Base-by-base conservation (phyloP, 208 protist species). In the Polymyxa betae region DNA sequence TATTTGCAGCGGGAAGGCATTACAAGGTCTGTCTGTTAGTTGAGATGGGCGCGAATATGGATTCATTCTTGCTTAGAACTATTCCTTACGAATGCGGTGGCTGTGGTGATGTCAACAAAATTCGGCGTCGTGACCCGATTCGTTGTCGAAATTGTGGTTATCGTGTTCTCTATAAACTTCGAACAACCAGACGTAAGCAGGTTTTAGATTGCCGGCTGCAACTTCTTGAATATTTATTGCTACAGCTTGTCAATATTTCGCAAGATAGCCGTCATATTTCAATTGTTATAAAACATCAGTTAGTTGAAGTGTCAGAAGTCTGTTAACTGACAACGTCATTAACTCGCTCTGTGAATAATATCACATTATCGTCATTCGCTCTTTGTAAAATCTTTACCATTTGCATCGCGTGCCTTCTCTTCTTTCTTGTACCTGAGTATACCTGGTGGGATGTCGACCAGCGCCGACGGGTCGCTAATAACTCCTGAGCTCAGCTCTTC, bases 51-150 rank as follows among this genome's bases (percentile, higher is more conserved):
- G 49, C 49, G 5, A 24, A 82, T 43, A 82, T 43, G 5, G 16
- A 43, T 12, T 43, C 40, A 35, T 16, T 35, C 35, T 5, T 20
- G n/a, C n/a, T 5, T 43, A 82, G 72, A 43, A 20, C 72, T 5
- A 82, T 43, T 12, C 16, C n/a, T n/a, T 82, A 82, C n/a, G 72
- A 82, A 82, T 82, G 72, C 35, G 72, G 72, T 40, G n/a, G 72
- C n/a, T 82, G 72, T 35, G 72, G 72, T 16, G 72, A 82, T 43
- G n/a, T 40, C 72, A 82, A 82, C 72, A 82, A 82, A n/a, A 82
- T 82, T 43, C 72, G 72, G 72, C 72, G 72, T 40, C 5, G 72
- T 5, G 72, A 82, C n/a, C 72, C 72, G 16, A 82, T 82, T 82
- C 72, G 72, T 12, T 82, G 72, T 43, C 5, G 72, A n/a, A 82